These are phyloP conservation scores for Cantharellus anzutake DNA, from an alignment of 768 basidiomycete genomes.

Conservation along the genomic window DNA sequence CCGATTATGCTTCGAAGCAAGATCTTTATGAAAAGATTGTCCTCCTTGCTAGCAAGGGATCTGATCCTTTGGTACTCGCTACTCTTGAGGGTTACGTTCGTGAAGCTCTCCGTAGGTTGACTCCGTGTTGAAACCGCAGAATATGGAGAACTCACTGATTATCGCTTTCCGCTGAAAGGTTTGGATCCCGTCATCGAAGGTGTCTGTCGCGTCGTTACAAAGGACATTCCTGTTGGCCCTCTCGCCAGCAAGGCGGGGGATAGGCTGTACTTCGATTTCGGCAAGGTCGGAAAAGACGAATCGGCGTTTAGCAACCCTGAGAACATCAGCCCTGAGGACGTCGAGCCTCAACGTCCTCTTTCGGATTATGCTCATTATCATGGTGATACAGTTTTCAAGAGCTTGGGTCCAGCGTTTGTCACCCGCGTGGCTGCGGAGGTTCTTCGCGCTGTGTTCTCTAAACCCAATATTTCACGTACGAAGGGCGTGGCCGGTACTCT, in stretches of 20 bases:
- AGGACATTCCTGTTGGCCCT: neutral
- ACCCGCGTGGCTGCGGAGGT: neutral
- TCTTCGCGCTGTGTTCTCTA: neutral
- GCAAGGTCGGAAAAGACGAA: neutral
- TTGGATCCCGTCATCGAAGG: conserved; percentile 5
- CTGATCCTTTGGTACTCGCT: neutral
- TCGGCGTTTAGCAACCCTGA: neutral
- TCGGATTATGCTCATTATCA: neutral
- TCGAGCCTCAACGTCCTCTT: neutral
- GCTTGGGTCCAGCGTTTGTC: neutral
- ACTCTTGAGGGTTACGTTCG: conserved; percentile 1
- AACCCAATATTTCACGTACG: neutral
- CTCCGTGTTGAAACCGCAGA: neutral
- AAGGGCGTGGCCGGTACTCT: neutral
- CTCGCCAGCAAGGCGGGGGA: neutral
- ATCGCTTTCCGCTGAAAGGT: neutral
- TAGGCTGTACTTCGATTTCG: neutral
- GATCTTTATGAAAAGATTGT: neutral
- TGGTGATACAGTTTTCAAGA: neutral
- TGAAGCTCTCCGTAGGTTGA: conserved; percentile 1
- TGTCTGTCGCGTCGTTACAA: neutral
- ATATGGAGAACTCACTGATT: neutral
- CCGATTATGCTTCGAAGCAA: neutral
- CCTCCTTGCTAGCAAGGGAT: neutral
- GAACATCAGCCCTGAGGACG: neutral